Base-by-base conservation (phyloP, 2,329 filamentous ascomycete species). In the Colletotrichum falcatum region DNA sequence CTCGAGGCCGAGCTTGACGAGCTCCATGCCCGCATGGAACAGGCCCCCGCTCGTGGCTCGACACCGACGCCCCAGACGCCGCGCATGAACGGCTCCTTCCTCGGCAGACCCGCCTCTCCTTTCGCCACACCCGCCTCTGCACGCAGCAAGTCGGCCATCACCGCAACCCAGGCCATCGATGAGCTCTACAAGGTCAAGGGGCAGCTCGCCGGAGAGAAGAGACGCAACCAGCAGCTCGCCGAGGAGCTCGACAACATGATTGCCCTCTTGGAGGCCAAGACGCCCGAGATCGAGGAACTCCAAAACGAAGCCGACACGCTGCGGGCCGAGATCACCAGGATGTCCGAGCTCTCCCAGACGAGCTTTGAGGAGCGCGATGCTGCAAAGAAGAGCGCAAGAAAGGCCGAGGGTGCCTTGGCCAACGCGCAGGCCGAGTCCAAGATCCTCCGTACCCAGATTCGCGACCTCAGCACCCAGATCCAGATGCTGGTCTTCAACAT, bases 401-500 rank as follows among this genome's bases (percentile, higher is more conserved):
- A 92, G 81, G 92, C 91, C 63, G 91, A 96, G 78, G 88, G 89
- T n/a, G 88, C 93, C 66, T 86, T 94, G 65, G 87, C 84, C 30
- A 89, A 85, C 0, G 83, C 86, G 0, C 86, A 90, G 72, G 85
- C 88, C 1, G 94, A 98, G 81, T 87, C 88, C 39, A 91, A 92
- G 71, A 93, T 98, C 48, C 84, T 97, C 30, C 92, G 92, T 61
- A 93, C 94, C 74, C 94, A 98, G 78, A 85, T 98, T 11, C 92
- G 95, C 42, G 96, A 98, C 79, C 87, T 97, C 26, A 94, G 94
- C 76, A 91, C 92, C 1, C 95, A 99, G 80, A 89, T 98, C 73
- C 97, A 97, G 79, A 91, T 97, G 77, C 87, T 99, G 7, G 87
- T 98, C 5, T 93, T 97, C 80, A 95, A 97, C 79, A 87, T 94